Base-by-base conservation (phyloP, 2,329 filamentous ascomycete species). In the Aspergillus uvarum region DNA sequence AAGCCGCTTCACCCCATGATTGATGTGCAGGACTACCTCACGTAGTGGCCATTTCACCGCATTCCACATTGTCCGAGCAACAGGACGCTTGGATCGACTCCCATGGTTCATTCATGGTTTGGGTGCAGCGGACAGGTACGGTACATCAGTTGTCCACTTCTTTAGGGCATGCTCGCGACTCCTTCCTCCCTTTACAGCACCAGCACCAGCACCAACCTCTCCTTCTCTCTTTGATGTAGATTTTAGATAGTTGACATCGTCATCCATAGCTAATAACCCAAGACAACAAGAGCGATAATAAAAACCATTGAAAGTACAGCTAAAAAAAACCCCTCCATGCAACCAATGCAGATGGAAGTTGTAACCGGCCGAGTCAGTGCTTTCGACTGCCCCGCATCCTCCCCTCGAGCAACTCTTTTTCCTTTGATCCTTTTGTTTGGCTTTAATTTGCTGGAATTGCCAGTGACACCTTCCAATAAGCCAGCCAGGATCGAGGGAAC, bases 301-400 rank as follows among this genome's bases (percentile, higher is more conserved):
- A 29, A 8, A 10, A 29, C 24, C 7, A 35, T 35, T 16, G 14
- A 35, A 16, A 35, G 14, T 35, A 35, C 32, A 35, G 12, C 2
- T 29, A 16, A 16, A 35, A 6, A 12, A 12, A 35, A 2, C 14
- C 32, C 38, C 14, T 4, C 32, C 3, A 35, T 35, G n/a, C 38
- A 44, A 44, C n/a, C 38, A 7, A 44, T 19, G 38, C 14, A 44
- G 38, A 6, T 35, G 16, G 38, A 44, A 44, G 16, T n/a, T 4
- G 38, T 44, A 44, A 16, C 38, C 38, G 38, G 38, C 38, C 38
- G 38, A 19, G 38, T 44, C 38, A 44, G 38, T 55, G 32, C 35
- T 44, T 56, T 29, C 26, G 26, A 26, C 21, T 35, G 63, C 58
- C 63, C 63, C 63, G 63, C 63, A 64, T 63, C 59, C 56, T 56